Percentiles rank a stretch among this genome's conserved stretches.
Evolutionary conservation across 148 eudicot genomes (phyloP).

Genomic region (Dianthus caryophyllus): DNA sequence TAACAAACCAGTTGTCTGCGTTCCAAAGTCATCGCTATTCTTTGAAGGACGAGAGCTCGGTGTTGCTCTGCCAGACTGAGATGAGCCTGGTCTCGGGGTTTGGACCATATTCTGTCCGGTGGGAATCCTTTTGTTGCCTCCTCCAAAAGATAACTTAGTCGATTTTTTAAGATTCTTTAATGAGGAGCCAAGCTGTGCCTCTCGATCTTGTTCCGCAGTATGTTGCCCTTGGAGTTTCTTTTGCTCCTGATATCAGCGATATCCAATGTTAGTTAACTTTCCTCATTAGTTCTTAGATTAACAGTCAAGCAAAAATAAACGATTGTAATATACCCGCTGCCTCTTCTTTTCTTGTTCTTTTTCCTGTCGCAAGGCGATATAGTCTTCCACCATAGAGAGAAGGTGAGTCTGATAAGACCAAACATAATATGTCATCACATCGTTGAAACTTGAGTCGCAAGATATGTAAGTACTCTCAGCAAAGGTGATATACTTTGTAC

Average conservation of each 20-base stretch:
- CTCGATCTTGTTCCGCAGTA: constrained; percentile 81
- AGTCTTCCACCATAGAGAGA: constrained; percentile 77
- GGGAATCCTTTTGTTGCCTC: constrained; percentile 56
- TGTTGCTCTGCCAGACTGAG: constrained; percentile 51
- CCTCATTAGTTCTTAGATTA: neutral
- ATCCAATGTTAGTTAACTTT: neutral
- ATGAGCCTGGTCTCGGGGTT: constrained; percentile 51
- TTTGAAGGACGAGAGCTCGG: constrained; percentile 58
- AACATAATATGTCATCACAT: neutral
- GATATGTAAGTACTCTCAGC: neutral
- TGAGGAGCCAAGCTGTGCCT: constrained; percentile 77
- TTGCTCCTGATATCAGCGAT: constrained; percentile 60
- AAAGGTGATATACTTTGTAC: constrained; percentile 26
- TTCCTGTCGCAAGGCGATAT: constrained; percentile 52
- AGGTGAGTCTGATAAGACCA: constrained; percentile 53
- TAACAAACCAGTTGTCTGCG: constrained; percentile 55
- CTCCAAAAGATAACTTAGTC: constrained; percentile 56
- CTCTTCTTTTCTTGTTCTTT: constrained; percentile 76
- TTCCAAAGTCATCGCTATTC: constrained; percentile 52
- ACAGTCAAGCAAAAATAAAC: neutral
- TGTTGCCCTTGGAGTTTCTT: constrained; percentile 88
- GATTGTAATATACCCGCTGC: constrained; percentile 57
- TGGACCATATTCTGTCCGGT: constrained; percentile 51
- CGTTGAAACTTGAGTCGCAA: neutral
- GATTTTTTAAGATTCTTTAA: constrained; percentile 69